Percentiles rank a stretch among this genome's conserved stretches.
Evolutionary conservation across 192 early-diverging fungal species (phyloP).

Genomic region (Coemansia nantahalensis): DNA sequence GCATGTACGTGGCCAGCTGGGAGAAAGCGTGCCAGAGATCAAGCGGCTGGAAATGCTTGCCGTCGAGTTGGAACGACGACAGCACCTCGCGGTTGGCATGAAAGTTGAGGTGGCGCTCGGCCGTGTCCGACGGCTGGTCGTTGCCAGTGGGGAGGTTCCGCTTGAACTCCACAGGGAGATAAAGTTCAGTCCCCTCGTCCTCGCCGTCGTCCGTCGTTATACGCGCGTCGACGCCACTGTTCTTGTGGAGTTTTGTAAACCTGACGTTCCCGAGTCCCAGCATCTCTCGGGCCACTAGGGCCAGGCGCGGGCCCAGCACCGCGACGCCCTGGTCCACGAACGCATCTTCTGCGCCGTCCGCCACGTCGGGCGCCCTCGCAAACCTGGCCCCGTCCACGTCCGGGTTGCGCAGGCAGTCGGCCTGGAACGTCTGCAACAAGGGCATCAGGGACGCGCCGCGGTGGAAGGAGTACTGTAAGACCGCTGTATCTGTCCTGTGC

Average conservation of each 20-base stretch:
- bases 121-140: too few relatives aligned
- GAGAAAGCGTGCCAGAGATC: not conserved
- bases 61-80: not conserved
- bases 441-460: not conserved
- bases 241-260: constrained; percentile 1
- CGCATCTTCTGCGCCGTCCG: not conserved
- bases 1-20: not conserved
- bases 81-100: not conserved
- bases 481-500: not conserved
- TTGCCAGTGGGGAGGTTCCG: not conserved
- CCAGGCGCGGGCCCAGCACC: constrained; percentile 3
- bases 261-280: not conserved
- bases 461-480: not conserved
- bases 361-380: not conserved
- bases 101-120: not conserved
- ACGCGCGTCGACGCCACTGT: constrained; percentile 2
- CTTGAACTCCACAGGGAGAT: constrained; percentile 1
- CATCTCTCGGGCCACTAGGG: not conserved
- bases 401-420: not conserved
- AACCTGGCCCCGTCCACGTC: not conserved
- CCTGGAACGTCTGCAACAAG: not conserved
- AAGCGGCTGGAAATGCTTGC: not conserved
- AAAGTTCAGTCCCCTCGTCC: not conserved
- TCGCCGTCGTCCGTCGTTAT: not conserved
- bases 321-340: not conserved